Conservation (phyloP, 306 rosid genomes). For the Casuarina glauca region DNA sequence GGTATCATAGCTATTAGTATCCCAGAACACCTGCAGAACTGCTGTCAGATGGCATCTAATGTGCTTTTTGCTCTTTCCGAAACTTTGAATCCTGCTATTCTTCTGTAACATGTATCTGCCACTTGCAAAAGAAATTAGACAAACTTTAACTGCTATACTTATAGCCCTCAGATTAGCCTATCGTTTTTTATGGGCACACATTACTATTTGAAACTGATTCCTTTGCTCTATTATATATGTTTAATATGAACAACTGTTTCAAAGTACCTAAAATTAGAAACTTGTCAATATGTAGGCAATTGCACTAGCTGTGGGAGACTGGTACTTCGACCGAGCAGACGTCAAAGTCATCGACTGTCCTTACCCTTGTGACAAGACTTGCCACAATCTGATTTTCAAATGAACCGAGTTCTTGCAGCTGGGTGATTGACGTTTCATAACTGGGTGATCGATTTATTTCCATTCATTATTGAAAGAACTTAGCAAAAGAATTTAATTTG, state of each 20-base stretch:
- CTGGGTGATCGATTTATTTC: constrained; percentile 7
- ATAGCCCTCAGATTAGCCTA: neutral
- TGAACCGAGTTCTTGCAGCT: constrained; percentile 29
- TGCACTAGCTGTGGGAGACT: constrained; percentile 87
- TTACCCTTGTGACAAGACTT: constrained; percentile 82
- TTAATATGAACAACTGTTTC: neutral
- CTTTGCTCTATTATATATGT: neutral
- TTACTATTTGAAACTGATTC: neutral
- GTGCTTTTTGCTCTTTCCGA: neutral
- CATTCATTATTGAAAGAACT: constrained; percentile 8
- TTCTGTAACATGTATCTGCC: too few species aligned
- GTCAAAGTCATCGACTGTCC: constrained; percentile 81
- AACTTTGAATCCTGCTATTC: too few species aligned
- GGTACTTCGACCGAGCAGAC: constrained; percentile 78
- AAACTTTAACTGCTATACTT: neutral
- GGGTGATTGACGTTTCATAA: constrained; percentile 4
- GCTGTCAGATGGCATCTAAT: neutral
- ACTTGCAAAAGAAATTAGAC: neutral
- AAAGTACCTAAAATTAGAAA: constrained; percentile 19
- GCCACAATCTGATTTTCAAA: constrained; percentile 80
- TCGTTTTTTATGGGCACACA: neutral
- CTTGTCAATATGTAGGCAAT: constrained; percentile 55
- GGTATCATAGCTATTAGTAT: neutral
- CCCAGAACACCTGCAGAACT: neutral
- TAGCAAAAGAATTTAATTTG: constrained; percentile 35